These are phyloP conservation scores for Dimargaris cristalligena DNA, from an alignment of 192 early-diverging fungal species.

Conservation along the genomic window DNA sequence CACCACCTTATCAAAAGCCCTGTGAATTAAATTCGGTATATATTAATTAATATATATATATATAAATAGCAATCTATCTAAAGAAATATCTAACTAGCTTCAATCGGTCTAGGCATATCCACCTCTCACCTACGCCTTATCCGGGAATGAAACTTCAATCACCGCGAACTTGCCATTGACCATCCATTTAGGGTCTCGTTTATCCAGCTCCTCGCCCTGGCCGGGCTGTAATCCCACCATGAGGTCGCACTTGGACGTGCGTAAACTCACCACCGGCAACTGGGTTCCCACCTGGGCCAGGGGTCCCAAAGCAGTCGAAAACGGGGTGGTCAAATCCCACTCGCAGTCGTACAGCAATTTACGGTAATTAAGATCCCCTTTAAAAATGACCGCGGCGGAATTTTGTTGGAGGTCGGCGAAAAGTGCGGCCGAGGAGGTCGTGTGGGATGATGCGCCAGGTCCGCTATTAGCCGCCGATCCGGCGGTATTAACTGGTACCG, in stretches of 20 bases:
- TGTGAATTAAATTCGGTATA: too few species aligned
- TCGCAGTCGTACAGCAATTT: slow-evolving; percentile 86
- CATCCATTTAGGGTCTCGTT: slow-evolving; percentile 27
- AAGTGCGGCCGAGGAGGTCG: slow-evolving; percentile 42
- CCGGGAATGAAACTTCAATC: too few species aligned
- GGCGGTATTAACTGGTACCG: too few species aligned
- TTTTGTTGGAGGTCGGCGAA: slow-evolving; percentile 36
- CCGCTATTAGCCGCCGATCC: too few species aligned
- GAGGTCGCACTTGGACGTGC: slow-evolving; percentile 80
- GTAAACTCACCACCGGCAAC: slow-evolving; percentile 52
- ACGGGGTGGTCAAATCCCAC: slow-evolving; percentile 72
- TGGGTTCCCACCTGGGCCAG: slow-evolving; percentile 30
- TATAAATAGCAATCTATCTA: too few species aligned
- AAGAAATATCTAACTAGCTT: too few species aligned
- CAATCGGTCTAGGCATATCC: too few species aligned
- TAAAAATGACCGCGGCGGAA: slow-evolving; percentile 69
- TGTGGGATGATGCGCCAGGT: too few species aligned
- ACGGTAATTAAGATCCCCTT: slow-evolving; percentile 94
- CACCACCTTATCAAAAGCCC: too few species aligned
- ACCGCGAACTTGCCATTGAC: slow-evolving; percentile 12
- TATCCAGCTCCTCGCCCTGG: slow-evolving; percentile 32
- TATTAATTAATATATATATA: too few species aligned
- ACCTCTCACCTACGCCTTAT: too few species aligned
- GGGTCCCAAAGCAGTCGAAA: slow-evolving; percentile 64
- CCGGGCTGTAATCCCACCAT: slow-evolving; percentile 49